Conservation (phyloP, 345 rosid species). For the Theobroma cacao region DNA sequence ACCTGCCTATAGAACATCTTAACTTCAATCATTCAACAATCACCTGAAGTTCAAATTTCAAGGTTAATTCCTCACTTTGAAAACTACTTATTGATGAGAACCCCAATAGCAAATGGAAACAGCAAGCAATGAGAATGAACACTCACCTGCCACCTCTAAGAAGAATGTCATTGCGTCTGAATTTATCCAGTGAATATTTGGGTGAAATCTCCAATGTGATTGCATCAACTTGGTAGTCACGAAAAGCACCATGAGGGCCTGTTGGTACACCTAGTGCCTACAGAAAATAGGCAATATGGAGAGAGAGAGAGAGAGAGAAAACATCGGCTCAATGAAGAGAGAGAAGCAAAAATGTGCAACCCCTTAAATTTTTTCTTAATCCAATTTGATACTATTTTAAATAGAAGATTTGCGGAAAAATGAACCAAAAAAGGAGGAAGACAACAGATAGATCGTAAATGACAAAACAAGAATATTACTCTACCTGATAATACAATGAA, state of each 20-base stretch:
- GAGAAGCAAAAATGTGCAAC: background rate
- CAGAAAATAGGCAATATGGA: slow-evolving; percentile 11
- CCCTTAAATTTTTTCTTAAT: background rate
- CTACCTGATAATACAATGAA: slow-evolving; percentile 86
- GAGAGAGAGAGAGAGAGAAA: slow-evolving; percentile 1
- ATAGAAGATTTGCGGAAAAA: background rate
- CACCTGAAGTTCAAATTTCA: background rate
- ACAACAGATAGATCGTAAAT: background rate
- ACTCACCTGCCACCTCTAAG: slow-evolving; percentile 73
- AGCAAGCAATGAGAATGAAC: slow-evolving; percentile 13
- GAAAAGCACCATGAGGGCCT: slow-evolving; percentile 96
- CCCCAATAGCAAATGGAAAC: background rate
- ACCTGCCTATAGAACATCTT: background rate
- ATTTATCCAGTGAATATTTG: slow-evolving; percentile 41
- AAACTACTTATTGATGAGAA: slow-evolving; percentile 1
- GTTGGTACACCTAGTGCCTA: slow-evolving; percentile 96
- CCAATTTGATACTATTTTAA: background rate
- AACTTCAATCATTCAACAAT: background rate
- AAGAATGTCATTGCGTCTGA: slow-evolving; percentile 62
- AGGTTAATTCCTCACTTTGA: background rate
- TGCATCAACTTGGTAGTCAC: slow-evolving; percentile 93
- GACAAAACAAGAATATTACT: slow-evolving; percentile 22
- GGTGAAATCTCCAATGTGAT: slow-evolving; percentile 84
- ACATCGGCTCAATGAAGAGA: background rate
- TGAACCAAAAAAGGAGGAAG: background rate